Evolutionary conservation across 768 basidiomycete genomes (phyloP), one percentile per base, ranked within the genome.

Genomic region (Ramaria sp.): DNA sequence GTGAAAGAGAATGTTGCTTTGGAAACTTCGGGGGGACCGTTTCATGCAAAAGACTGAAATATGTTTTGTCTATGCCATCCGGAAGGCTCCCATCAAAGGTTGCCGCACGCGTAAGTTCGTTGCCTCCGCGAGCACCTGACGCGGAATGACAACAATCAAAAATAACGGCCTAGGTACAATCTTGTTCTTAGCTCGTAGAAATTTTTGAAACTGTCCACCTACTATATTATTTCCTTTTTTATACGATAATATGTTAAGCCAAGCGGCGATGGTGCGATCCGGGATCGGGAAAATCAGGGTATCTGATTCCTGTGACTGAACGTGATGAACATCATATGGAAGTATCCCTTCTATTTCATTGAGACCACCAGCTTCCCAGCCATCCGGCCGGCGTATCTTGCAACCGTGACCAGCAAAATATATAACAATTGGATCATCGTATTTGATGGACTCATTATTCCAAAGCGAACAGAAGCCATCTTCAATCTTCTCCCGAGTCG

Each of bases 331-430:
- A 62, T 72, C 71, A 38, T 62, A 57, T 0, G 72, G 70, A 45
- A 66, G 69, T n/a, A 70, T 60, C 61, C 65, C 63, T 55, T 69
- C 71, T 54, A 69, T 71, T 37, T 62, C 61, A 13, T 56, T 61
- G 28, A 59, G 66, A 38, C 55, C 58, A 63, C 59, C 66, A 41
- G 65, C 63, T 5, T 41, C 53, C 71, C 67, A 67, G 0, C 53
- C 58, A 1, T 20, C 1, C 0, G 74, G 74, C 42, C 66, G 67
- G 1, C 60, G 43, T 15, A 63, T 60, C 30, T 69, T 60, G 6
- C 67, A 64, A 18, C 74, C 75, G 50, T 76, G 75, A 15, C 73
- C 75, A 20, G 74, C 68, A 45, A 66, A 77, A 57, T 69, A 76
- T 36, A 75, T 69, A 43, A 74, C 49, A 28, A 75, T 70, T 5